Base-by-base conservation (phyloP, 257 asterid genomes). In the Salvia miltiorrhiza region DNA sequence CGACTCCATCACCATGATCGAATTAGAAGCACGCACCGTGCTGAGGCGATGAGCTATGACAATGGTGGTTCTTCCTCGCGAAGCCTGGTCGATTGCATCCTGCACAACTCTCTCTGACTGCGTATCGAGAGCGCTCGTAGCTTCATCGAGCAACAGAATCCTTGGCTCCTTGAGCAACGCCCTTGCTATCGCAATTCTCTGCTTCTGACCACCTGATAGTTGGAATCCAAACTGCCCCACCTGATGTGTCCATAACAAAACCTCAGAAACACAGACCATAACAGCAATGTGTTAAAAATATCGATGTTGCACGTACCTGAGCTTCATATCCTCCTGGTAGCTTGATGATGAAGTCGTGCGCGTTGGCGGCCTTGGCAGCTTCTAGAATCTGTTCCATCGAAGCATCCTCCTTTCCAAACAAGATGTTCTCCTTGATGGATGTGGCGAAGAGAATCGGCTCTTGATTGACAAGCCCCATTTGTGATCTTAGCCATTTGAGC, bases 131-230 rank as follows among this genome's bases (percentile, higher is more conserved):
- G 97, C 95, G 64, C 95, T 86, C 0, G 95, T 90, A 20, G 97
- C 97, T 80, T 90, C 97, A 61, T 90, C 97, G 13, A 90, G 92
- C 37, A 90, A 45, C 26, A 88, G 93, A 53, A 90, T 86, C 48
- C 59, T 84, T 4, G 97, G 97, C 65, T 83, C 83, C 61, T 77
- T 86, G 21, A 90, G 50, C 55, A 90, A 47, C 4, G 93, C 95
- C 64, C 97, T 83, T 11, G 95, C 95, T 41, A 90, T 90, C 11
- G 95, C 93, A 26, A 90, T 76, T 69, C 95, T 84, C 59, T 90
- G 97, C 49, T 88, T 90, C 65, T 90, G 93, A 5, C 97, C 97
- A 44, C 97, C 95, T 12, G 97, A 90, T 48, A 86, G 40, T 24
- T 86, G 93, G 40, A 80, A 50, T 4, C 97, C 97, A 71, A 73